A percentile compares a stretch with the other conserved stretches of the same genome.
Evolutionary conservation across 306 rosid species (phyloP).

Genomic region (Cicer bijugum): DNA sequence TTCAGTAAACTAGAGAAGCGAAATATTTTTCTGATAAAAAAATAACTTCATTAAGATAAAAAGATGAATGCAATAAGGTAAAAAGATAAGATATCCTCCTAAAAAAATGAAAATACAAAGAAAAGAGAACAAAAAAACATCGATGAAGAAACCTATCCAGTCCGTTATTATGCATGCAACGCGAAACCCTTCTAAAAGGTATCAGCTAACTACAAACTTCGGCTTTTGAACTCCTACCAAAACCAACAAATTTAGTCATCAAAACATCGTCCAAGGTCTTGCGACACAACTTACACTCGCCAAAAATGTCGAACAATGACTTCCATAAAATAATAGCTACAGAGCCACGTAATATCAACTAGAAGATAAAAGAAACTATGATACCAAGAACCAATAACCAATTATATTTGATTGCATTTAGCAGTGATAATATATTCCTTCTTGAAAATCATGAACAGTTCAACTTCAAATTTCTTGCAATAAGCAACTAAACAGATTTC

Average conservation of each 20-base stretch:
- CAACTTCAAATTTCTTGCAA: conserved; percentile 18
- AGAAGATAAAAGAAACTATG: not conserved
- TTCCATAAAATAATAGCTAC: conserved; percentile 15
- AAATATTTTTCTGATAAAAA: not conserved
- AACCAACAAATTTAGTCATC: conserved; percentile 14
- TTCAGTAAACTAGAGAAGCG: not conserved
- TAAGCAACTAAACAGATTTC: conserved; percentile 31
- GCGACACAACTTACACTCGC: not conserved
- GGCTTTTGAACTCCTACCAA: conserved; percentile 9
- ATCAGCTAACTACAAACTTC: conserved; percentile 1
- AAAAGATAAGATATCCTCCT: not conserved
- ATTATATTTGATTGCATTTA: conserved; percentile 7
- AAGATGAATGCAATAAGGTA: conserved; percentile 2
- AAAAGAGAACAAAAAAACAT: not conserved
- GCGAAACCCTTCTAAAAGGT: not conserved
- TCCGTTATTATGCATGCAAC: not conserved
- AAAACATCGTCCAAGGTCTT: conserved; percentile 11
- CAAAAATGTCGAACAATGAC: conserved; percentile 16
- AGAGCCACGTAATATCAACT: not conserved
- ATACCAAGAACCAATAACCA: not conserved
- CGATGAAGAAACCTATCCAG: conserved; percentile 12
- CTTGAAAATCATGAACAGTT: not conserved
- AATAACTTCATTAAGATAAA: conserved; percentile 4
- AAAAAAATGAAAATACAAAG: conserved; percentile 17
- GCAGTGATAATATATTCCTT: not conserved